phyloP scores from a whole-genome alignment of 2,329 filamentous ascomycete species.

The Amphichorda felina region DNA sequence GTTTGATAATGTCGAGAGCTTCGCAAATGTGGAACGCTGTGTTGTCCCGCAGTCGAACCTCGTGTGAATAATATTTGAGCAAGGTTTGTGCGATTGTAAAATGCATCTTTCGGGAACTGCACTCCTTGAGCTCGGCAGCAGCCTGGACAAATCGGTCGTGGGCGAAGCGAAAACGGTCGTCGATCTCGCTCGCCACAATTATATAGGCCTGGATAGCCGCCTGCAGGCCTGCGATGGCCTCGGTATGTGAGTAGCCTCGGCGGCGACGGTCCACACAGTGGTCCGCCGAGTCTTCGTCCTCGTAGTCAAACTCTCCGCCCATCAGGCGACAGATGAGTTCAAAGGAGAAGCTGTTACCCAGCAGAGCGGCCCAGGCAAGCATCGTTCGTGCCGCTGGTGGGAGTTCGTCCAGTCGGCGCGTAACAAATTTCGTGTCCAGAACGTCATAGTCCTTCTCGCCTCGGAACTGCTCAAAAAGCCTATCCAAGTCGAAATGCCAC shows the following conservation, averaged over 20 bases:
- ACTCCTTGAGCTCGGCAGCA: constrained; percentile 56
- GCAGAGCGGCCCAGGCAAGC: constrained; percentile 72
- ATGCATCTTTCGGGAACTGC: constrained; percentile 69
- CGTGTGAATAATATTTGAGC: constrained; percentile 54
- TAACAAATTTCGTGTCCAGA: constrained; percentile 73
- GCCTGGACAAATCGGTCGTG: constrained; percentile 82
- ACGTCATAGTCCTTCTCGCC: constrained; percentile 68
- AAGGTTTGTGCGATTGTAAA: constrained; percentile 78
- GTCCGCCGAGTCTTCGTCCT: constrained; percentile 30
- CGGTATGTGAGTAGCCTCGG: constrained; percentile 43
- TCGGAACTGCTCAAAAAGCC: constrained; percentile 75
- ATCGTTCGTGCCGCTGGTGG: constrained; percentile 64
- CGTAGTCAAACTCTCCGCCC: constrained; percentile 58
- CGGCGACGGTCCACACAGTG: constrained; percentile 10
- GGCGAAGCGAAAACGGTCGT: constrained; percentile 78
- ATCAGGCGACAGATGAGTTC: constrained; percentile 66
- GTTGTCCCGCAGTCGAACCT: constrained; percentile 55
- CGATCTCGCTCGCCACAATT: constrained; percentile 68
- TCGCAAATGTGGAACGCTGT: constrained; percentile 75
- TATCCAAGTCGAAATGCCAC: constrained; percentile 81
- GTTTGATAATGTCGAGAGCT: constrained; percentile 62
- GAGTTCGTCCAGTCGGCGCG: constrained; percentile 64
- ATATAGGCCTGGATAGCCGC: constrained; percentile 70
- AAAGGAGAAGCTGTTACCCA: constrained; percentile 79
- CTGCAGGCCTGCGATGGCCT: constrained; percentile 70